phyloP scores from a whole-genome alignment of 179 eudicot species.

The Corrigiola litoralis region DNA sequence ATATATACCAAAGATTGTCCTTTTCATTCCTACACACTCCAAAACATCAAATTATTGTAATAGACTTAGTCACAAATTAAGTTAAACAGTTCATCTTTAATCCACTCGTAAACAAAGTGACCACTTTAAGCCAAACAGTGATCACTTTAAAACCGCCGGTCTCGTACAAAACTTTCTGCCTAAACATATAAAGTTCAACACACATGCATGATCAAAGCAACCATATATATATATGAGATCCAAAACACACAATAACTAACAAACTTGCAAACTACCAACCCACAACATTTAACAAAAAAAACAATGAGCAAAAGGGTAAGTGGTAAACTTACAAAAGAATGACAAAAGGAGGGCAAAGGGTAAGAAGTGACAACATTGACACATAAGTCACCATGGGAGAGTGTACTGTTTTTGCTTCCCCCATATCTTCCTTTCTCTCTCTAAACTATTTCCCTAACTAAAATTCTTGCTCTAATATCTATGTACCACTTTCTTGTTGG shows the following conservation, averaged over 20 bases:
- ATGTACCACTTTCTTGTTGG: background rate
- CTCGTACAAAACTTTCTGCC: background rate
- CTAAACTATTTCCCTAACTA: background rate
- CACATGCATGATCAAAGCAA: background rate
- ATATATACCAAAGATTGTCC: too few relatives aligned
- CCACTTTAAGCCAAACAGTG: too few relatives aligned
- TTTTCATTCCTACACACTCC: too few relatives aligned
- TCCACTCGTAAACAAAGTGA: too few relatives aligned
- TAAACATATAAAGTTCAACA: background rate
- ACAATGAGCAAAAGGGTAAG: background rate
- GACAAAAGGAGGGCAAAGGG: slow-evolving; percentile 91
- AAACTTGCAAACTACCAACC: slow-evolving; percentile 2
- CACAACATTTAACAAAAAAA: background rate
- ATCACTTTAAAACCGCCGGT: too few relatives aligned
- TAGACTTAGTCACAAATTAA: too few relatives aligned
- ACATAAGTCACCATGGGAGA: slow-evolving; percentile 70
- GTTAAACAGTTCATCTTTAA: too few relatives aligned
- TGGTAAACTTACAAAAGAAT: slow-evolving; percentile 63
- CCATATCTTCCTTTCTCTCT: slow-evolving; percentile 21
- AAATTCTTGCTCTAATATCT: background rate
- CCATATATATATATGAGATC: background rate
- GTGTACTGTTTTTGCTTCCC: slow-evolving; percentile 64
- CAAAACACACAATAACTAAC: background rate
- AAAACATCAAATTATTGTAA: too few relatives aligned
- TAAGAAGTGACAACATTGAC: slow-evolving; percentile 77